These are phyloP conservation scores for Cercospora sp. DNA, from an alignment of 2,329 filamentous ascomycete genomes.

Conservation along the genomic window DNA sequence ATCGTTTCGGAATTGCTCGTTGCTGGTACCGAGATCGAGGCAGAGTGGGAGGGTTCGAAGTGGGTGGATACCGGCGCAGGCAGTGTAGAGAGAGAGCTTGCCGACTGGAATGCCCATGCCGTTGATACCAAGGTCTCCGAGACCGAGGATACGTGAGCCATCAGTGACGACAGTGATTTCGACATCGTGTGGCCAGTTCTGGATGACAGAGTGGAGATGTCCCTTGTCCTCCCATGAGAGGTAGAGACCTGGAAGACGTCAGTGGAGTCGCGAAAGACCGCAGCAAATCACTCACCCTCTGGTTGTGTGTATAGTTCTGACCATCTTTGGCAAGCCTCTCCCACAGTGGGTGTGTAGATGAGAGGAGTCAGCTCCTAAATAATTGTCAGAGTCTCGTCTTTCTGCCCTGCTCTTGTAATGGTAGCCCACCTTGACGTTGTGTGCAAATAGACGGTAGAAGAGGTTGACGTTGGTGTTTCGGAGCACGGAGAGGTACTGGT, in stretches of 20 bases:
- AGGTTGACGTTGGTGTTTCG: slow-evolving; percentile 76
- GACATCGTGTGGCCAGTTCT: slow-evolving; percentile 91
- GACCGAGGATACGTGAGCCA: slow-evolving; percentile 85
- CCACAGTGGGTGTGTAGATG: slow-evolving; percentile 87
- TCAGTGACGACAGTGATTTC: slow-evolving; percentile 98
- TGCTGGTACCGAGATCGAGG: slow-evolving; percentile 64
- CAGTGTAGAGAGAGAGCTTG: slow-evolving; percentile 93
- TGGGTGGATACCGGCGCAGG: slow-evolving; percentile 90
- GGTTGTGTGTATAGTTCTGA: slow-evolving; percentile 93
- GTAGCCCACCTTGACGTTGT: slow-evolving; percentile 60
- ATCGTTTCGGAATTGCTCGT: slow-evolving; percentile 68
- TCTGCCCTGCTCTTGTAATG: not conserved
- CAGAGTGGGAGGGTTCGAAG: slow-evolving; percentile 63
- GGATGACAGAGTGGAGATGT: slow-evolving; percentile 81
- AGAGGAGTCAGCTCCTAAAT: slow-evolving; percentile 73
- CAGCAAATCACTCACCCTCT: slow-evolving; percentile 60
- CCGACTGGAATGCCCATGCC: slow-evolving; percentile 98
- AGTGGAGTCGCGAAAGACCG: not conserved
- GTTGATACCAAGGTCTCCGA: slow-evolving; percentile 94
- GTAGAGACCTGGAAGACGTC: slow-evolving; percentile 63
- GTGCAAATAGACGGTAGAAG: slow-evolving; percentile 78
- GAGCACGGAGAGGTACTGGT: slow-evolving; percentile 75
- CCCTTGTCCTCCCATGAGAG: slow-evolving; percentile 93
- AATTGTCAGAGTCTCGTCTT: slow-evolving; percentile 7
- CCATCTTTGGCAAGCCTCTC: slow-evolving; percentile 95